Percentiles rank a stretch among this genome's conserved stretches.
These are phyloP conservation scores for Claviceps sp. DNA, from an alignment of 2,329 filamentous ascomycete species.

Conservation along the genomic window DNA sequence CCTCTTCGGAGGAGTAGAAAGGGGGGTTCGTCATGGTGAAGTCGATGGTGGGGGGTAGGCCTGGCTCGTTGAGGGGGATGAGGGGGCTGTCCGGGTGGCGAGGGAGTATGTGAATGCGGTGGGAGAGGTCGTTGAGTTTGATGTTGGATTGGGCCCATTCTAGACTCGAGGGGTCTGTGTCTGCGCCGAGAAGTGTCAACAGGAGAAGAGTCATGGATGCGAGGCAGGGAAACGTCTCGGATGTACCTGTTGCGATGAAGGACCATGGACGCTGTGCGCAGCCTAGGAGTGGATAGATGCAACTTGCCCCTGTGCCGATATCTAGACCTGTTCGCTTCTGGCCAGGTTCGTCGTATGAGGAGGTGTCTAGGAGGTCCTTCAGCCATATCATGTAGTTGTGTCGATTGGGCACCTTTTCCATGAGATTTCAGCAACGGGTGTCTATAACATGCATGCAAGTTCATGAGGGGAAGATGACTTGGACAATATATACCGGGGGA, in stretches of 20 bases:
- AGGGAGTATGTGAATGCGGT: constrained; percentile 50
- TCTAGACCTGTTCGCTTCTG: constrained; percentile 59
- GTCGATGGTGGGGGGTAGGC: constrained; percentile 46
- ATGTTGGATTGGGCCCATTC: constrained; percentile 55
- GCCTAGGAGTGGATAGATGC: constrained; percentile 79
- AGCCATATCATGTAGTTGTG: constrained; percentile 90
- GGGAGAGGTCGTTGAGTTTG: constrained; percentile 46
- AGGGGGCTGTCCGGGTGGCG: constrained; percentile 39
- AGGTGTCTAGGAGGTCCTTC: constrained; percentile 65
- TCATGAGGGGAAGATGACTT: constrained; percentile 7
- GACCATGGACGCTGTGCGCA: constrained; percentile 60
- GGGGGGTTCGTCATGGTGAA: constrained; percentile 94
- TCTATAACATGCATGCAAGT: not conserved
- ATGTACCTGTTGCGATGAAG: constrained; percentile 49
- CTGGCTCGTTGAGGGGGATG: constrained; percentile 47
- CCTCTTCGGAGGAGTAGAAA: constrained; percentile 67
- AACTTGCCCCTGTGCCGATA: constrained; percentile 80
- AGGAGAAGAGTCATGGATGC: not conserved
- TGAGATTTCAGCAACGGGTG: not conserved
- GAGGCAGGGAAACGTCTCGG: not conserved
- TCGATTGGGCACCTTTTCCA: constrained; percentile 42
- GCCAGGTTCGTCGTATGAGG: constrained; percentile 33
- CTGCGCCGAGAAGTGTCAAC: constrained; percentile 20
- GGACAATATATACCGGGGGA: constrained; percentile 48
- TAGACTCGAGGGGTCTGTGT: constrained; percentile 63